A percentile compares a stretch with the other conserved stretches of the same genome.
These are phyloP conservation scores for Sarocladium strictum DNA, from an alignment of 2,329 filamentous ascomycete genomes.

Conservation along the genomic window DNA sequence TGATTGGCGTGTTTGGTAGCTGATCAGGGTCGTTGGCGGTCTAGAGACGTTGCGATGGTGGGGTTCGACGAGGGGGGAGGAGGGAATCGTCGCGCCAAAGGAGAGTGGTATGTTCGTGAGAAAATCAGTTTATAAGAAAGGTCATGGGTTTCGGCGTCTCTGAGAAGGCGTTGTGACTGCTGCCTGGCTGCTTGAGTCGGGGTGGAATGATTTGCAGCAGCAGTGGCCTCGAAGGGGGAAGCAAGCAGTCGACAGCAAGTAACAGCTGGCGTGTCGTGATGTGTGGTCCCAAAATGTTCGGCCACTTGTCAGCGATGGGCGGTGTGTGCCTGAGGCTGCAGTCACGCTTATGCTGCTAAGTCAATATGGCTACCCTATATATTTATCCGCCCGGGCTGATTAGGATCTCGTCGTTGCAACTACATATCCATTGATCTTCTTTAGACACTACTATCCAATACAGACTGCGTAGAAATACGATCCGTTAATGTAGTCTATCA, in stretches of 20 bases:
- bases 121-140: background rate
- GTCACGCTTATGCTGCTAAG: background rate
- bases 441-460: too few species aligned
- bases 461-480: too few species aligned
- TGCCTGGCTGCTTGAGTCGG: background rate
- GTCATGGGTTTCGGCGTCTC: background rate
- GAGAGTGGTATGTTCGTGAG: background rate
- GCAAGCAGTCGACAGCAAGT: slow-evolving; percentile 7
- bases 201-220: background rate
- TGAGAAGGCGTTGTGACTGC: background rate
- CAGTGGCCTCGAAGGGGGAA: background rate
- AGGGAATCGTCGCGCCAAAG: slow-evolving; percentile 1
- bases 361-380: background rate
- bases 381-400: too few species aligned
- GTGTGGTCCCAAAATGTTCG: slow-evolving; percentile 8
- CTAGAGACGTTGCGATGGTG: slow-evolving; percentile 10
- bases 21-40: slow-evolving; percentile 22
- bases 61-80: slow-evolving; percentile 7
- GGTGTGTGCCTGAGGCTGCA: slow-evolving; percentile 7
- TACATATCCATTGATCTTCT: too few species aligned
- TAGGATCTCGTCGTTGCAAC: too few species aligned
- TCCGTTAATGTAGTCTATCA: too few species aligned
- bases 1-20: slow-evolving; percentile 13
- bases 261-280: slow-evolving; percentile 8
- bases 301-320: slow-evolving; percentile 8